Conservation (phyloP, 2,329 filamentous ascomycete species). For the Calycina herbarum region DNA sequence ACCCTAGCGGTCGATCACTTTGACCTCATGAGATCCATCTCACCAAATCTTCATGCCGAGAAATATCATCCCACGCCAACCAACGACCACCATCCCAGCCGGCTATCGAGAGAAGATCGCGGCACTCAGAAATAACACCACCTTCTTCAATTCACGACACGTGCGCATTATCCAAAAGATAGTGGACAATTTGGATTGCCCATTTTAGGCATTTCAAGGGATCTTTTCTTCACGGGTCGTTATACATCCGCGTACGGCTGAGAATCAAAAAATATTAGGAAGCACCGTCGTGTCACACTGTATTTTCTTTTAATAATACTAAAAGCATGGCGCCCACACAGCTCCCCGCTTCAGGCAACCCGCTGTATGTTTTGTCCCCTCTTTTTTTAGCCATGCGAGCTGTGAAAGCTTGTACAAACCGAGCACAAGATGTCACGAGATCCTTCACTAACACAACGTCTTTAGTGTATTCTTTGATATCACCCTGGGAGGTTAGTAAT, state of each 20-base stretch:
- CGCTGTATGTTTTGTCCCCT: slow-evolving; percentile 40
- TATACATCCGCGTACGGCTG: not conserved
- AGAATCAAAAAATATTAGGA: not conserved
- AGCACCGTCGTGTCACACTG: not conserved
- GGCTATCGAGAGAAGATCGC: not conserved
- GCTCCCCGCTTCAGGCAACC: slow-evolving; percentile 46
- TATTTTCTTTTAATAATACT: not conserved
- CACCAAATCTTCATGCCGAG: slow-evolving; percentile 1
- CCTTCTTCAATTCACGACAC: not conserved
- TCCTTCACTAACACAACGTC: slow-evolving; percentile 15
- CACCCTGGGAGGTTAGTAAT: slow-evolving; percentile 68
- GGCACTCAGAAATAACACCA: not conserved
- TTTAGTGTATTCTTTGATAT: slow-evolving; percentile 64
- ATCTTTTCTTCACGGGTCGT: not conserved
- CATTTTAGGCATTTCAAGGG: slow-evolving; percentile 2
- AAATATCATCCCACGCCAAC: not conserved
- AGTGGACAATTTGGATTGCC: not conserved
- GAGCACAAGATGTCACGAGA: slow-evolving; percentile 19
- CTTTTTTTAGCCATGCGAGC: not conserved
- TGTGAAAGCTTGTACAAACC: not conserved
- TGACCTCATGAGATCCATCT: slow-evolving; percentile 1
- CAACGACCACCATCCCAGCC: not conserved
- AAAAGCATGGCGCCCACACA: slow-evolving; percentile 40
- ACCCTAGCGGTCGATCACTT: slow-evolving; percentile 4
- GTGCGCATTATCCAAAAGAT: not conserved